phyloP scores from a whole-genome alignment of 208 protist species.

The Acanthamoeba royreba region DNA sequence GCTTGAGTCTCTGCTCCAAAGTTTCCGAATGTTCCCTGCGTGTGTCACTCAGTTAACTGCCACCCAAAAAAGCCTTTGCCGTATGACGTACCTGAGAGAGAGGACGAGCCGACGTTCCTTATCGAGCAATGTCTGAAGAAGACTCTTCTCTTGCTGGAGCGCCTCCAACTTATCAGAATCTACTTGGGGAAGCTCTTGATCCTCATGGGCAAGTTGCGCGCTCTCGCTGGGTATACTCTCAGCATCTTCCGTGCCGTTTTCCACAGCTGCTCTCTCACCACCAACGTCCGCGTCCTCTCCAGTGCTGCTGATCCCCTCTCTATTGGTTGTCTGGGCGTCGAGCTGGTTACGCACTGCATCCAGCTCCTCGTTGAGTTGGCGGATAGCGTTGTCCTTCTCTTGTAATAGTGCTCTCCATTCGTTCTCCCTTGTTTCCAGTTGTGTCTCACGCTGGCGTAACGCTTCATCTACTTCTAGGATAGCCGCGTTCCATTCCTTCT shows the following conservation, averaged over 20 bases:
- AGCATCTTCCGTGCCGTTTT: too few species aligned
- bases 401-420: not conserved
- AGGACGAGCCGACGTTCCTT: too few species aligned
- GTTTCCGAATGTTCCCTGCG: not conserved
- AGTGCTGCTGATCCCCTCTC: not conserved
- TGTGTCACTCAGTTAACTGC: not conserved
- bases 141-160: too few species aligned
- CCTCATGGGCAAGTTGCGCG: too few species aligned
- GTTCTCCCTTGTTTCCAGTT: not conserved
- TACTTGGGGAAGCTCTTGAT: too few species aligned
- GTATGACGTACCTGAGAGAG: too few species aligned
- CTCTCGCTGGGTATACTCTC: too few species aligned
- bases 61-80: too few species aligned
- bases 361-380: too few species aligned
- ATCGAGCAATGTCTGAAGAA: too few species aligned
- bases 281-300: not conserved
- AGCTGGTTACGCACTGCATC: not conserved
- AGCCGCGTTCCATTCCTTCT: not conserved
- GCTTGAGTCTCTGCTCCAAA: not conserved
- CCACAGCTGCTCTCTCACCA: not conserved
- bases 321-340: not conserved
- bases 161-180: too few species aligned
- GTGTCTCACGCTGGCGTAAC: not conserved
- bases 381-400: not conserved
- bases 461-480: not conserved